A percentile compares a stretch with the other conserved stretches of the same genome.
Evolutionary conservation across 768 basidiomycete species (phyloP).

Genomic region (Mycena filopes): DNA sequence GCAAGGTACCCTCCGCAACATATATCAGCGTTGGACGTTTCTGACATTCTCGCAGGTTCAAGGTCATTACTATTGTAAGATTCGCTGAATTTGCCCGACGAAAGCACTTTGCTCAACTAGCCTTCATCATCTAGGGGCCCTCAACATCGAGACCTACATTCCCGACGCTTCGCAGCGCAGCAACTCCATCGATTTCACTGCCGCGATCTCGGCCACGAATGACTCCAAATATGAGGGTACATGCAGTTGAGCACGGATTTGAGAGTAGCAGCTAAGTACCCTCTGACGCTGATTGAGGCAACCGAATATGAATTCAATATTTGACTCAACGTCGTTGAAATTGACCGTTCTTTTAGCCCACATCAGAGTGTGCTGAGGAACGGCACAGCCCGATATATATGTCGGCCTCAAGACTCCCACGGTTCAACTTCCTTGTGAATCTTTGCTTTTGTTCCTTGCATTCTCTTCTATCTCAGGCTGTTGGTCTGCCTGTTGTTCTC

Average conservation of each 20-base stretch:
- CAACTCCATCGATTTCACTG: conserved; percentile 23
- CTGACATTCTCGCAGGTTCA: neutral
- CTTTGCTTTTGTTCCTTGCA: too few relatives aligned
- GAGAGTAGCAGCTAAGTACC: too few relatives aligned
- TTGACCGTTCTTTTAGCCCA: too few relatives aligned
- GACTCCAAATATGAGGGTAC: conserved; percentile 17
- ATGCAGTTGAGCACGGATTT: conserved; percentile 10
- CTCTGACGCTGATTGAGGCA: too few relatives aligned
- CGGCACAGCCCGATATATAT: too few relatives aligned
- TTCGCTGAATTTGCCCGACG: neutral
- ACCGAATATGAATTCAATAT: too few relatives aligned
- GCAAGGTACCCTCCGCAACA: neutral
- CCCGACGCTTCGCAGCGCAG: conserved; percentile 15
- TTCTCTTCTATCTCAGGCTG: too few relatives aligned
- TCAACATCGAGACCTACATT: conserved; percentile 17
- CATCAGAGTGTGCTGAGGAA: too few relatives aligned
- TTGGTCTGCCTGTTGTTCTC: too few relatives aligned
- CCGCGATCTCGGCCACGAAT: conserved; percentile 23
- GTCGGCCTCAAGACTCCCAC: too few relatives aligned
- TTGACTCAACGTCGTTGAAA: too few relatives aligned
- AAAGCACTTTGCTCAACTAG: neutral
- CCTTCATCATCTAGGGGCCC: conserved; percentile 15
- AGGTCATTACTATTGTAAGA: conserved; percentile 20
- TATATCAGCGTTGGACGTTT: neutral
- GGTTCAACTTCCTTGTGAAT: too few relatives aligned